Base-by-base conservation (phyloP, 2,329 filamentous ascomycete species). In the Diaporthe citriasiana region DNA sequence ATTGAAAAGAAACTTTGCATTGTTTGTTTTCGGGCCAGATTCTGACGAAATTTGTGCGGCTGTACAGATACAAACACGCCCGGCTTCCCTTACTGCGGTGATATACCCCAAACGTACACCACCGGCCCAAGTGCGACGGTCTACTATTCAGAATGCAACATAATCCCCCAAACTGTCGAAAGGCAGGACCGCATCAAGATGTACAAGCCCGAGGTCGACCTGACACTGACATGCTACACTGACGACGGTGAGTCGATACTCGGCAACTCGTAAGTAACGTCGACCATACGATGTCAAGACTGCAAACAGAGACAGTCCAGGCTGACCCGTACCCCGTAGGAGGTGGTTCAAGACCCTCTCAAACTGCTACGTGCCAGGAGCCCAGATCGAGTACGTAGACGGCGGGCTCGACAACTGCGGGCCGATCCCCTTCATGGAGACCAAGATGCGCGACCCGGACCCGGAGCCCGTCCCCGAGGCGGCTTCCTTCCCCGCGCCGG, bases 111-210 rank as follows among this genome's bases (percentile, higher is more conserved):
- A 25, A 56, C 42, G 3, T 55, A 63, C 33, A 74, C 74, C 12
- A 56, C 27, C 33, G 74, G 68, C 2, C 55, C 60, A 6, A 74
- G 74, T n/a, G 55, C 55, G 40, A 75, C 74, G 1, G 42, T 72
- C 0, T 75, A 71, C 60, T 74, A 75, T 60, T 72, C 74, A 2
- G 74, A 75, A 22, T 75, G 74, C 72, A 75, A 75, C 50, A 75
- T 75, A 55, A 75, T 75, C 15, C 74, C 74, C 19, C 22, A 65
- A 3, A 57, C 40, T 4, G 71, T 73, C 38, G 71, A 74, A 22
- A 4, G n/a, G 1, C n/a, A 68, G 35, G 74, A 75, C 47, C 74
- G 63, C 33, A 74, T 73, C 19, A 75, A 72, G 68, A 75, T 75
- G 74, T 75, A 75, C 38, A 59, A 74, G 68, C 50, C 74, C 1